A percentile compares a stretch with the other conserved stretches of the same genome.
Conservation (phyloP, 441 rosid species). For the Lepidium campestre region DNA sequence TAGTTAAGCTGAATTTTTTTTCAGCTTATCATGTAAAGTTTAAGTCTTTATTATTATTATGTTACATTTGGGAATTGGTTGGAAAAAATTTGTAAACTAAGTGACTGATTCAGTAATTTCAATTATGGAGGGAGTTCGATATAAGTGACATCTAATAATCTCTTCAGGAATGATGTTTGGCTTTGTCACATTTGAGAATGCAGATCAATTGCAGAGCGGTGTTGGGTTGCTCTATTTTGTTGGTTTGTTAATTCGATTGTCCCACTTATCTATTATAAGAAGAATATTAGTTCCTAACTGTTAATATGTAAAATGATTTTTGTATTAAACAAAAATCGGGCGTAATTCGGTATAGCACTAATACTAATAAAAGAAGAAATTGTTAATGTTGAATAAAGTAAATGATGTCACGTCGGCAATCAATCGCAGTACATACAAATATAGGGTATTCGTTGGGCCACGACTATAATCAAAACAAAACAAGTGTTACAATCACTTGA, state of each 20-base stretch:
- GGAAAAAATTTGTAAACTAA: background rate
- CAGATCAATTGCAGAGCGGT: slow-evolving; percentile 52
- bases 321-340: too few relatives aligned
- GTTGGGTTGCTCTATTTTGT: too few relatives aligned
- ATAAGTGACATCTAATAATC: slow-evolving; percentile 33
- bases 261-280: too few relatives aligned
- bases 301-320: too few relatives aligned
- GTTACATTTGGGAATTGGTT: too few relatives aligned
- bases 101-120: background rate
- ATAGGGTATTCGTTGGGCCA: slow-evolving; percentile 1
- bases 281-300: too few relatives aligned
- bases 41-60: too few relatives aligned
- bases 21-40: too few relatives aligned
- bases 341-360: too few relatives aligned
- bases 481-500: slow-evolving; percentile 3
- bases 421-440: background rate
- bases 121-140: slow-evolving; percentile 41
- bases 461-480: slow-evolving; percentile 9
- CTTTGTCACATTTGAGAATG: slow-evolving; percentile 65
- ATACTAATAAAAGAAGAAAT: background rate
- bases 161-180: slow-evolving; percentile 65
- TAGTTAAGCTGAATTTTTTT: too few relatives aligned
- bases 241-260: too few relatives aligned
- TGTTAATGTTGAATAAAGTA: background rate
- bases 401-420: slow-evolving; percentile 18